These are phyloP conservation scores for Populus hybrid DNA, from an alignment of 441 rosid species.

Conservation along the genomic window DNA sequence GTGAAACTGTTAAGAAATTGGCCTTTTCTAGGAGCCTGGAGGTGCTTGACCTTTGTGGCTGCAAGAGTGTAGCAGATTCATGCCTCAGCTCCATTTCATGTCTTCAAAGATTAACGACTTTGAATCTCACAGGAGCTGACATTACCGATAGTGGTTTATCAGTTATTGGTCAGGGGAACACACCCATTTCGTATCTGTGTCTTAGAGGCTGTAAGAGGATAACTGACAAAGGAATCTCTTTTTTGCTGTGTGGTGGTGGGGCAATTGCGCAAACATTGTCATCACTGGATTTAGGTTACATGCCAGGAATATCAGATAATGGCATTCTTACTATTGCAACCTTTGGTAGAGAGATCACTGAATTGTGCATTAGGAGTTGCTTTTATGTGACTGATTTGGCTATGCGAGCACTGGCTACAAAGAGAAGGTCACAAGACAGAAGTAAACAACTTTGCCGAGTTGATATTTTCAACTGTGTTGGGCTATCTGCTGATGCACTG, in stretches of 20 bases:
- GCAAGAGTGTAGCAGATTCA: slow-evolving; percentile 59
- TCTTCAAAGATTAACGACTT: slow-evolving; percentile 38
- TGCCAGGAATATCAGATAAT: slow-evolving; percentile 58
- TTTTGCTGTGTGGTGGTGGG: slow-evolving; percentile 45
- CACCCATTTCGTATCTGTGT: slow-evolving; percentile 43
- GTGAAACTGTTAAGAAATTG: slow-evolving; percentile 36
- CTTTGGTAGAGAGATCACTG: slow-evolving; percentile 41
- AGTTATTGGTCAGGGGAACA: slow-evolving; percentile 39
- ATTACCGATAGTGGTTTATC: slow-evolving; percentile 56
- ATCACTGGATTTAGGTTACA: slow-evolving; percentile 54
- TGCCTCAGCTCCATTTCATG: slow-evolving; percentile 44
- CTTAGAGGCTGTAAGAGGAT: slow-evolving; percentile 68
- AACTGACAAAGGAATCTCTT: slow-evolving; percentile 53
- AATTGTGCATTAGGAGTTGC: slow-evolving; percentile 54
- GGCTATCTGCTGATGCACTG: slow-evolving; percentile 41
- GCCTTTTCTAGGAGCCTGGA: slow-evolving; percentile 44
- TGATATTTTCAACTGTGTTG: slow-evolving; percentile 51
- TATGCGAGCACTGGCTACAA: slow-evolving; percentile 40
- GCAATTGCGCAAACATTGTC: slow-evolving; percentile 39
- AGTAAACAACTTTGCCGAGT: slow-evolving; percentile 45
- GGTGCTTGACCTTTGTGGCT: slow-evolving; percentile 58
- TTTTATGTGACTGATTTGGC: slow-evolving; percentile 51
- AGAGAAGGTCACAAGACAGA: slow-evolving; percentile 31
- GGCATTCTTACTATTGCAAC: slow-evolving; percentile 35
- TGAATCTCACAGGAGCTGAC: slow-evolving; percentile 62